Evolutionary conservation across 2,329 filamentous ascomycete species (phyloP).

Genomic region (Aspergillus pseudoglaucus): DNA sequence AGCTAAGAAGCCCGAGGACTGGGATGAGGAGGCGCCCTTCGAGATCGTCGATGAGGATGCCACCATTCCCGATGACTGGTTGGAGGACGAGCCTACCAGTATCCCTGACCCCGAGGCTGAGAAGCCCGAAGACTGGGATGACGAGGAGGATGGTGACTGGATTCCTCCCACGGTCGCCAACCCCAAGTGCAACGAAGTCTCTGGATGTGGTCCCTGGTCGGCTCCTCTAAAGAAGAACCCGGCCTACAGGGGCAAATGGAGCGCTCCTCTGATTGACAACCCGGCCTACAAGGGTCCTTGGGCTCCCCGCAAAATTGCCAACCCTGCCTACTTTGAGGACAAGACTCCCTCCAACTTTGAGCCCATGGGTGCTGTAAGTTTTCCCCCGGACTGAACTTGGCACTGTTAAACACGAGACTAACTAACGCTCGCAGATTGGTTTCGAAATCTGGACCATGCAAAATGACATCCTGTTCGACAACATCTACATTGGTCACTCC

Average conservation of each 20-base stretch:
- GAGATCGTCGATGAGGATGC: conserved; percentile 94
- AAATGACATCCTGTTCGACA: conserved; percentile 96
- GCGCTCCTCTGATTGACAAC: conserved; percentile 88
- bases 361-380: conserved; percentile 86
- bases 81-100: conserved; percentile 76
- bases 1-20: conserved; percentile 94
- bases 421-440: conserved; percentile 59
- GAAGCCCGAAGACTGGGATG: conserved; percentile 99
- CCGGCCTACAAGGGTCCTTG: conserved; percentile 95
- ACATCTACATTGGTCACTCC: conserved; percentile 99
- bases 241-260: conserved; percentile 98
- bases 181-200: conserved; percentile 88
- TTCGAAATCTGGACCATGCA: conserved; percentile 99
- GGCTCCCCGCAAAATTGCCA: conserved; percentile 92
- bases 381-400: not conserved
- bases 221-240: conserved; percentile 92
- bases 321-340: conserved; percentile 95
- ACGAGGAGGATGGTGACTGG: conserved; percentile 99
- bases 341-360: conserved; percentile 95
- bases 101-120: conserved; percentile 87
- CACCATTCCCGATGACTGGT: conserved; percentile 88
- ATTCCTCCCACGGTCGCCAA: conserved; percentile 82
- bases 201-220: conserved; percentile 90
- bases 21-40: conserved; percentile 96
- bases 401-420: not conserved